phyloP scores from a whole-genome alignment of 164 flowering plant species.

The Aristolochia contorta region DNA sequence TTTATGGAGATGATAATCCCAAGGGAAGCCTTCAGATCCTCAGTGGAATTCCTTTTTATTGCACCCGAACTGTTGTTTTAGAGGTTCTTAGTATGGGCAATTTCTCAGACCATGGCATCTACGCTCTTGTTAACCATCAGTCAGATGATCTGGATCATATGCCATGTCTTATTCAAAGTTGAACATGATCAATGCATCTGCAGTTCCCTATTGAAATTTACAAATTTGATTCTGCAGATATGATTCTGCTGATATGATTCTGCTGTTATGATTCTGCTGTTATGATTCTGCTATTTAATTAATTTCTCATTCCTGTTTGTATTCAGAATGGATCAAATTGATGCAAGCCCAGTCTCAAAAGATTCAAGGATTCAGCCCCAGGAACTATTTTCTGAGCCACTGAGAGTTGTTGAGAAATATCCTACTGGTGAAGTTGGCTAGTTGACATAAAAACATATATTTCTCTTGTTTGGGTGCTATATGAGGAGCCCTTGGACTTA shows the following conservation, averaged over 20 bases:
- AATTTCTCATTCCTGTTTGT: conserved; percentile 1
- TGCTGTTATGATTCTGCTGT: too few species aligned
- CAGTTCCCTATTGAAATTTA: too few species aligned
- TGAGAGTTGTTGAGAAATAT: conserved; percentile 80
- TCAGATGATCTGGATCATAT: too few species aligned
- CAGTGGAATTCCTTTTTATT: conserved; percentile 50
- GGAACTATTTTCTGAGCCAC: conserved; percentile 63
- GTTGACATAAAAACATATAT: conserved; percentile 84
- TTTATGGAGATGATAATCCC: conserved; percentile 97
- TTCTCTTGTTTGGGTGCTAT: conserved; percentile 91
- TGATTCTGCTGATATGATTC: too few species aligned
- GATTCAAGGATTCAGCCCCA: conserved; percentile 65
- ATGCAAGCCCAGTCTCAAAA: conserved; percentile 54
- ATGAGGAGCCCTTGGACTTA: conserved; percentile 83
- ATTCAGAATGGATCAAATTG: conserved; percentile 72
- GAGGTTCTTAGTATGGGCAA: too few species aligned
- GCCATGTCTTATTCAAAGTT: too few species aligned
- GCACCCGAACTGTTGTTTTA: too few species aligned
- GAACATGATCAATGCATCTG: too few species aligned
- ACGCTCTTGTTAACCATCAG: too few species aligned
- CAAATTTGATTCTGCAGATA: neutral
- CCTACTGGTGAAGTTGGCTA: conserved; percentile 85
- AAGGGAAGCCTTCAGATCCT: conserved; percentile 73
- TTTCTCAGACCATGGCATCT: too few species aligned
- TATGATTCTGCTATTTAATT: too few species aligned